Percentiles rank a stretch among this genome's conserved stretches.
Evolutionary conservation across 495 filamentous ascomycete genomes (phyloP).

Genomic region (Aspergillus cavernicola): DNA sequence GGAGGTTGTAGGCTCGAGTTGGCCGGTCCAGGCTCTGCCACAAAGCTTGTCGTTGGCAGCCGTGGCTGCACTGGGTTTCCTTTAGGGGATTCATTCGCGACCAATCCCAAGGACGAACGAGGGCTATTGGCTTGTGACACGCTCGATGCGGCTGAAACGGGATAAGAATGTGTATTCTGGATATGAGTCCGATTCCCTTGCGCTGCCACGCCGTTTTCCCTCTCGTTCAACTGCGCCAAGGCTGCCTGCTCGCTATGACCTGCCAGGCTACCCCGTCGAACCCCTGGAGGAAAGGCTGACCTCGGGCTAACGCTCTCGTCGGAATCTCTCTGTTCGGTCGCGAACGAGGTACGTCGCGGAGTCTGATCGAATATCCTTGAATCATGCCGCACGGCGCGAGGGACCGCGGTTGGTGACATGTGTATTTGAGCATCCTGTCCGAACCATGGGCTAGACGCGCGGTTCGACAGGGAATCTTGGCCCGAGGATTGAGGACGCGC

Average conservation of each 20-base stretch:
- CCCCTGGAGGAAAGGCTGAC: conserved; percentile 26
- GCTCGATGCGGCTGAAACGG: conserved; percentile 10
- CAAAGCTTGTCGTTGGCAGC: conserved; percentile 25
- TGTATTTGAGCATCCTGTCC: conserved; percentile 26
- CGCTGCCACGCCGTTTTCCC: conserved; percentile 26
- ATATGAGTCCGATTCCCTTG: conserved; percentile 24
- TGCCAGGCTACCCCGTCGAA: conserved; percentile 29
- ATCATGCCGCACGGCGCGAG: conserved; percentile 26
- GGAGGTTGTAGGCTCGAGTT: conserved; percentile 27
- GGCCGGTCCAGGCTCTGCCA: conserved; percentile 12
- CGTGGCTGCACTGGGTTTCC: conserved; percentile 3
- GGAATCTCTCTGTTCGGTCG: conserved; percentile 35
- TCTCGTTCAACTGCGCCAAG: conserved; percentile 15
- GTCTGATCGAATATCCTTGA: conserved; percentile 29
- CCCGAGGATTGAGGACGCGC: conserved; percentile 27
- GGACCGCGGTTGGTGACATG: conserved; percentile 30
- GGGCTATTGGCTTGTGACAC: conserved; percentile 32
- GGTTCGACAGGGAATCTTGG: conserved; percentile 29
- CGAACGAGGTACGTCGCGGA: conserved; percentile 20
- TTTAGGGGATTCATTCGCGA: conserved; percentile 13
- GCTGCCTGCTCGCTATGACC: conserved; percentile 17
- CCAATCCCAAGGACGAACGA: conserved; percentile 19
- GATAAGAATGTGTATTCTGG: conserved; percentile 16
- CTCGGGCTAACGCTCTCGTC: conserved; percentile 45
- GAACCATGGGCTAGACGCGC: conserved; percentile 35